Conservation (phyloP, 805 yeast genomes). For the Pichia exigua region DNA sequence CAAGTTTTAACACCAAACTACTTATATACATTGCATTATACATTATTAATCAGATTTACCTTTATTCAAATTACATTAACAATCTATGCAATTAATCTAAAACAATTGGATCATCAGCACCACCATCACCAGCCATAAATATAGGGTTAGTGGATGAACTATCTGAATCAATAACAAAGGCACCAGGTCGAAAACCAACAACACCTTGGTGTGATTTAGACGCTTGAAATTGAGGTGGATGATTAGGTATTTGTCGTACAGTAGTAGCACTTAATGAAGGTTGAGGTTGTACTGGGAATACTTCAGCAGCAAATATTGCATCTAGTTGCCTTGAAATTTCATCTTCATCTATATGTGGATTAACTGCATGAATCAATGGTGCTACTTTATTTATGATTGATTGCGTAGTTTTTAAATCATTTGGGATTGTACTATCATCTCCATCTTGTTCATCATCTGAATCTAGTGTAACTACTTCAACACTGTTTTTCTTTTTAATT, state of each 20-base stretch:
- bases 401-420: not conserved
- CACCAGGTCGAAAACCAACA: constrained; percentile 6
- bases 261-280: not conserved
- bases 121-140: constrained; percentile 26
- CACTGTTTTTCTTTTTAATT: not conserved
- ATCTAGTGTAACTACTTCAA: constrained; percentile 12
- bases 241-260: not conserved
- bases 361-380: not conserved
- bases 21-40: not conserved
- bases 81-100: constrained; percentile 16
- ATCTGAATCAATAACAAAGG: not conserved
- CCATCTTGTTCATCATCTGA: constrained; percentile 14
- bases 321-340: constrained; percentile 10
- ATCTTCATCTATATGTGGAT: not conserved
- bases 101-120: constrained; percentile 26
- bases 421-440: not conserved
- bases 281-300: not conserved
- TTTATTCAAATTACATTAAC: no score
- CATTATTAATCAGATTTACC: not conserved
- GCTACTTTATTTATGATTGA: not conserved
- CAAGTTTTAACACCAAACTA: not conserved
- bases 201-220: constrained; percentile 1
- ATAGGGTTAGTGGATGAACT: constrained; percentile 13
- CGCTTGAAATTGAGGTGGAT: not conserved
- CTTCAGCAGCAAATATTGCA: constrained; percentile 6